Evolutionary conservation across 1,139 yeast species (phyloP).

Genomic region (Blastobotrys petasosporus): DNA sequence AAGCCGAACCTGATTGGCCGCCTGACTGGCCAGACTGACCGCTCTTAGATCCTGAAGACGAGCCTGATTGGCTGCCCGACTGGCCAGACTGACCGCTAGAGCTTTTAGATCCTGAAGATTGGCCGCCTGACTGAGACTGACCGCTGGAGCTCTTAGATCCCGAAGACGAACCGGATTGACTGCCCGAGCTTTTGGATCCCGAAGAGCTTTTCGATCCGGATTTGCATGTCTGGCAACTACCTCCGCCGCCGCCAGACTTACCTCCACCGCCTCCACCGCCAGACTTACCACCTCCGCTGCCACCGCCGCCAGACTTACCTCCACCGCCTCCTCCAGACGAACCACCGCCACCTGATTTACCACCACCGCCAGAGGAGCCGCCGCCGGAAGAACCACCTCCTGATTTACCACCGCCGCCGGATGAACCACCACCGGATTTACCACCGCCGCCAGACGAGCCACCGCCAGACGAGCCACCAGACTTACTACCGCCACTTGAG

Average conservation of each 20-base stretch:
- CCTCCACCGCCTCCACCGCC: background rate
- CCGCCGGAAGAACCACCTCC: background rate
- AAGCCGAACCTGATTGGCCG: too few species aligned
- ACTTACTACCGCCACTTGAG: background rate
- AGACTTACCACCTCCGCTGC: background rate
- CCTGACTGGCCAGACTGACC: too few species aligned
- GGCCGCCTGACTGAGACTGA: too few species aligned
- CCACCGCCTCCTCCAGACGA: too few species aligned
- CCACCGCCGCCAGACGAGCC: background rate
- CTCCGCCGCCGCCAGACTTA: background rate
- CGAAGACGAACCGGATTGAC: background rate
- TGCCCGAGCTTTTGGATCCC: background rate
- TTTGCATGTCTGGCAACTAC: too few species aligned
- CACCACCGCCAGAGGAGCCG: conserved; percentile 3
- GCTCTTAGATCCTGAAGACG: too few species aligned
- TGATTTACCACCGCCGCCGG: background rate
- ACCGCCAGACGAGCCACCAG: background rate
- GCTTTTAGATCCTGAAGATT: background rate
- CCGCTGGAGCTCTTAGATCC: background rate
- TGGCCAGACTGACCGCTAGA: background rate
- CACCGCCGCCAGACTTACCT: conserved; percentile 4
- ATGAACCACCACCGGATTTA: background rate
- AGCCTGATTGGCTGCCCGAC: too few species aligned
- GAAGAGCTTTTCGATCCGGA: background rate
- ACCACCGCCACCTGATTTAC: conserved; percentile 1